These are phyloP conservation scores for Paracorniculantispora psalliotae DNA, from an alignment of 2,329 filamentous ascomycete genomes.

Conservation along the genomic window DNA sequence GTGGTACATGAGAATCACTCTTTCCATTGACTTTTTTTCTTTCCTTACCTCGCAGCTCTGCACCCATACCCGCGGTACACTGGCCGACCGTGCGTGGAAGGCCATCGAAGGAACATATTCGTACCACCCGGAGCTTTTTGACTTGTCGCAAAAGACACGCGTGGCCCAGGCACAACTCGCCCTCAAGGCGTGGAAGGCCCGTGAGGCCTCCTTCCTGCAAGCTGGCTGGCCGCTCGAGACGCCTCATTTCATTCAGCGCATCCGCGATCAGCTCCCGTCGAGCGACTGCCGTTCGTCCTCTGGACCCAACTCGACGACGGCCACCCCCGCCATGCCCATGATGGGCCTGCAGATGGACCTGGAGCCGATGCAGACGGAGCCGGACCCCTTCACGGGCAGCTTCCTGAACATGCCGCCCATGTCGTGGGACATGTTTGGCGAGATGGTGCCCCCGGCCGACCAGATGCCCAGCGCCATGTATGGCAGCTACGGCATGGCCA, in stretches of 20 bases:
- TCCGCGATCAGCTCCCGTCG: constrained; percentile 38
- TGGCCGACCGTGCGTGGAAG: constrained; percentile 51
- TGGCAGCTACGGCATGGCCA: constrained; percentile 25
- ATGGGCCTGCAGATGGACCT: constrained; percentile 6
- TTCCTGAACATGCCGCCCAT: constrained; percentile 11
- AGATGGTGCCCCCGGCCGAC: constrained; percentile 19
- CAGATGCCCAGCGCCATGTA: constrained; percentile 29
- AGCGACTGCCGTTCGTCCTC: constrained; percentile 9
- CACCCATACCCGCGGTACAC: constrained; percentile 40
- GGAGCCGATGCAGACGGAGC: background rate
- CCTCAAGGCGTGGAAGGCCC: constrained; percentile 49
- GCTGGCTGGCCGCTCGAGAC: constrained; percentile 34
- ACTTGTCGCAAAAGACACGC: constrained; percentile 42
- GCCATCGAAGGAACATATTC: constrained; percentile 42
- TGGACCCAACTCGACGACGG: background rate
- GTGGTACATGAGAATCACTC: constrained; percentile 51
- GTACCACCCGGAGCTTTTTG: constrained; percentile 46
- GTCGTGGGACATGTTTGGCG: constrained; percentile 14
- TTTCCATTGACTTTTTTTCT: constrained; percentile 52
- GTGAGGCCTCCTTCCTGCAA: constrained; percentile 38
- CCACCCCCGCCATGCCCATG: constrained; percentile 10
- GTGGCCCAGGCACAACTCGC: constrained; percentile 41
- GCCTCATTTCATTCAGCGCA: constrained; percentile 41
- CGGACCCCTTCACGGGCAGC: constrained; percentile 2
- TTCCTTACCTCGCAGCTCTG: constrained; percentile 52